These are phyloP conservation scores for Nigrograna mackinnonii DNA, from an alignment of 2,329 filamentous ascomycete genomes.

Conservation along the genomic window DNA sequence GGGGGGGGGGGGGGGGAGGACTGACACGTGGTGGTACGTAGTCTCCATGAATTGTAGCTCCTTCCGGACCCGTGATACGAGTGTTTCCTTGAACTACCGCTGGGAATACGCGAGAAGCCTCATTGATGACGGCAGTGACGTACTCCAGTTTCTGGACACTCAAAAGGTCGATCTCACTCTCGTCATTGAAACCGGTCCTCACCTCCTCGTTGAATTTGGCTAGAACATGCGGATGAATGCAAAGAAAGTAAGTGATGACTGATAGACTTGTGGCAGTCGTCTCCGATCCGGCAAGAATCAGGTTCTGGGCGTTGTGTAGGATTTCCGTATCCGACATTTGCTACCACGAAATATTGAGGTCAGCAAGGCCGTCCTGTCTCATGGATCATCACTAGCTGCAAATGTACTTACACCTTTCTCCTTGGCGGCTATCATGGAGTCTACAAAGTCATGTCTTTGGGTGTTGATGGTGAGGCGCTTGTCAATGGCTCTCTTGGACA, in stretches of 20 bases:
- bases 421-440: slow-evolving; percentile 20
- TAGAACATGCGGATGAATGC: slow-evolving; percentile 30
- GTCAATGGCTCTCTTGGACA: slow-evolving; percentile 22
- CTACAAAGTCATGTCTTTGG: slow-evolving; percentile 20
- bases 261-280: slow-evolving; percentile 45
- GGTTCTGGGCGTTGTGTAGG: slow-evolving; percentile 37
- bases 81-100: slow-evolving; percentile 21
- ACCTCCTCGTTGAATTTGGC: slow-evolving; percentile 26
- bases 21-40: slow-evolving; percentile 26
- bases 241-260: slow-evolving; percentile 35
- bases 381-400: too few species aligned
- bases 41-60: slow-evolving; percentile 21
- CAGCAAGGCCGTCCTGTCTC: slow-evolving; percentile 30
- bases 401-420: slow-evolving; percentile 21
- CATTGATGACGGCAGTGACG: slow-evolving; percentile 41
- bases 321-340: slow-evolving; percentile 37
- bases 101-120: slow-evolving; percentile 37
- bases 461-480: slow-evolving; percentile 24
- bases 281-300: slow-evolving; percentile 49
- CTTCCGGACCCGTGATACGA: slow-evolving; percentile 20
- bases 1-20: too few species aligned
- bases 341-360: slow-evolving; percentile 24
- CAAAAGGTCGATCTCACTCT: slow-evolving; percentile 30
- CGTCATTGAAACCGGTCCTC: slow-evolving; percentile 20
- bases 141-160: slow-evolving; percentile 26